Conservation (phyloP, 2,329 filamentous ascomycete species). For the Rhynchosporium secalis region DNA sequence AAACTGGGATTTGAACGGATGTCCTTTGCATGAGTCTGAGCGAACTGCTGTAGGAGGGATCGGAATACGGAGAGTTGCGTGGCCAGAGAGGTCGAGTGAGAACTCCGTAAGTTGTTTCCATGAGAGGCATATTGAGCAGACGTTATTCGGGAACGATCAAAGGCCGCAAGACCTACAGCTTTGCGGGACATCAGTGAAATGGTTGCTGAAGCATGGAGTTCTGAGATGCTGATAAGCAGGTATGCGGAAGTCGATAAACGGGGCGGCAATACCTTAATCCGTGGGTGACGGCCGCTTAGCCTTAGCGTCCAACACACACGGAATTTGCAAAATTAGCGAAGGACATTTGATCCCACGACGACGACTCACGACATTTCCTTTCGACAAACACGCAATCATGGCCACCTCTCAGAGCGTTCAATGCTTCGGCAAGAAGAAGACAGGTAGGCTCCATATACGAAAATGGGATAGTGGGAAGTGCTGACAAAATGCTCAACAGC, state of each 20-base stretch:
- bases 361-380: slow-evolving; percentile 13
- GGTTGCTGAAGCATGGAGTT: slow-evolving; percentile 6
- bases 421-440: slow-evolving; percentile 99
- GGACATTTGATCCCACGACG: slow-evolving; percentile 8
- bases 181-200: slow-evolving; percentile 62
- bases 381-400: slow-evolving; percentile 34
- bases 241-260: background rate
- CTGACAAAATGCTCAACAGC: slow-evolving; percentile 49
- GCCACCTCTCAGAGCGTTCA: slow-evolving; percentile 79
- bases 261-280: background rate
- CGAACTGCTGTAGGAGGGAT: slow-evolving; percentile 91
- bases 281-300: background rate
- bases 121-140: slow-evolving; percentile 89
- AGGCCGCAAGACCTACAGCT: slow-evolving; percentile 87
- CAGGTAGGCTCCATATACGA: slow-evolving; percentile 32
- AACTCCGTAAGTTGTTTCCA: slow-evolving; percentile 80
- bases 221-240: background rate
- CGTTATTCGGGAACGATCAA: slow-evolving; percentile 80
- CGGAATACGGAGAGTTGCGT: slow-evolving; percentile 97
- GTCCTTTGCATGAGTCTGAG: slow-evolving; percentile 89
- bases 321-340: slow-evolving; percentile 17
- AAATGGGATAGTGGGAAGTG: slow-evolving; percentile 29
- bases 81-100: slow-evolving; percentile 81
- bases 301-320: background rate
- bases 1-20: slow-evolving; percentile 95